A percentile compares a stretch with the other conserved stretches of the same genome.
phyloP scores from a whole-genome alignment of 2,329 filamentous ascomycete species.

The Pestalotiopsis sp. region DNA sequence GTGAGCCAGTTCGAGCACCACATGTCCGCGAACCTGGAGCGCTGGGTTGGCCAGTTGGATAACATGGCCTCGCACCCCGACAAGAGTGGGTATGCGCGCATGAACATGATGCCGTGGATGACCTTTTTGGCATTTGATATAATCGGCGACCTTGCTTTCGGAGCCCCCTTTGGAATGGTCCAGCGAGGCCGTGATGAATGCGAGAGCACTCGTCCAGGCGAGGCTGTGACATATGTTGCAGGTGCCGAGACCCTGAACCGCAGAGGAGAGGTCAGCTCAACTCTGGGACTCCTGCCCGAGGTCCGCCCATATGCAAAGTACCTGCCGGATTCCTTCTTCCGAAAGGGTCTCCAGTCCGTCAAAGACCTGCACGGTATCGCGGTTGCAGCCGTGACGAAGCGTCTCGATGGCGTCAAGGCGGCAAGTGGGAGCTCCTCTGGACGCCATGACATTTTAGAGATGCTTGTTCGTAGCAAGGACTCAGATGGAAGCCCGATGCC shows the following conservation, averaged over 20 bases:
- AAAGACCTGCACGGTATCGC: constrained; percentile 10
- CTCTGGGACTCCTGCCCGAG: neutral
- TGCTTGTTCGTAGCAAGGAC: constrained; percentile 3
- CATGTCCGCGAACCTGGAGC: constrained; percentile 10
- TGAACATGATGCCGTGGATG: constrained; percentile 13
- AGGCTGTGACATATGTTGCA: neutral
- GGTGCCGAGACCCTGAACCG: constrained; percentile 12
- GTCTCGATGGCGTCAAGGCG: neutral
- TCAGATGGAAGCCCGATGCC: constrained; percentile 7
- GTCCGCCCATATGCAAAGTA: constrained; percentile 5
- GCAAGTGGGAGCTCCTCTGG: neutral
- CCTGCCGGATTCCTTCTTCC: constrained; percentile 8
- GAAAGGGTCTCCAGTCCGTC: constrained; percentile 6
- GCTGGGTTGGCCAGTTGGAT: constrained; percentile 9
- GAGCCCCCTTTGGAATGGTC: constrained; percentile 9
- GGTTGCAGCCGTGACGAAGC: constrained; percentile 4
- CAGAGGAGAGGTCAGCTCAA: constrained; percentile 10
- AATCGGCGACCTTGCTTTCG: constrained; percentile 11
- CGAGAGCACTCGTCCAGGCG: constrained; percentile 2
- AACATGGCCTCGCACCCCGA: neutral
- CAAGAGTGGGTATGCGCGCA: neutral
- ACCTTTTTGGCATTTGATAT: constrained; percentile 13
- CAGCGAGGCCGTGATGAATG: constrained; percentile 11
- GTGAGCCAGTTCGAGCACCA: constrained; percentile 10
- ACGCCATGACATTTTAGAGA: constrained; percentile 8